phyloP scores from a whole-genome alignment of 2,329 filamentous ascomycete species.

The Fusarium poae region DNA sequence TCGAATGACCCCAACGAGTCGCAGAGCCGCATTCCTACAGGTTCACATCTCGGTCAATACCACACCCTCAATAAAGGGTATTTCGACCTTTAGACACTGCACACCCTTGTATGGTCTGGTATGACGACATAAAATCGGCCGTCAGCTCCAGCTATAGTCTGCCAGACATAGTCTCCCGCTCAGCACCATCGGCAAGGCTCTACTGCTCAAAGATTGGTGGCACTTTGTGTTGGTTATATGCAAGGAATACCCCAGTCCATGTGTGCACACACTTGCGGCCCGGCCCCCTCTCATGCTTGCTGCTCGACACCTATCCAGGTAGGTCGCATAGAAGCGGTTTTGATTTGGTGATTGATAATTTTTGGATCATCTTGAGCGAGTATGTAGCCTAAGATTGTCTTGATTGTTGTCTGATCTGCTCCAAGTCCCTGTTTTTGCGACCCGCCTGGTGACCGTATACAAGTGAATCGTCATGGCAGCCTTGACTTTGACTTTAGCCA shows the following conservation, averaged over 20 bases:
- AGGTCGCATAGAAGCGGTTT: too few relatives aligned
- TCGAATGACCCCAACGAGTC: neutral
- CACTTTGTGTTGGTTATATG: slow-evolving; percentile 20
- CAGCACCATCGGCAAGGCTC: slow-evolving; percentile 11
- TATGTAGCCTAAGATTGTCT: too few relatives aligned
- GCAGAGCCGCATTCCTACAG: slow-evolving; percentile 42
- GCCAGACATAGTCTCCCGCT: slow-evolving; percentile 18
- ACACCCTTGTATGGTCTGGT: slow-evolving; percentile 13
- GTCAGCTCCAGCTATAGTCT: slow-evolving; percentile 29
- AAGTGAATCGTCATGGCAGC: slow-evolving; percentile 8
- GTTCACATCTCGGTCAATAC: slow-evolving; percentile 42
- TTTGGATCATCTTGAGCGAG: too few relatives aligned
- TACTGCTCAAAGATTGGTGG: slow-evolving; percentile 21
- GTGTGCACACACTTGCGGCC: slow-evolving; percentile 21
- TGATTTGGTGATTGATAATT: too few relatives aligned
- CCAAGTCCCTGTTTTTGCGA: too few relatives aligned
- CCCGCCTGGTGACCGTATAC: neutral
- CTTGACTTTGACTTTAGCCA: slow-evolving; percentile 2
- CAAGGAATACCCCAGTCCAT: slow-evolving; percentile 30
- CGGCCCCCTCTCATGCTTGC: slow-evolving; percentile 29
- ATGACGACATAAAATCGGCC: slow-evolving; percentile 39
- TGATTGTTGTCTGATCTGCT: too few relatives aligned
- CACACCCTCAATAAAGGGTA: slow-evolving; percentile 15
- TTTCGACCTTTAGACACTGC: slow-evolving; percentile 3
- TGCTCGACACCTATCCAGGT: slow-evolving; percentile 18